These are phyloP conservation scores for Chondrus crispus DNA, from an alignment of 23 red algal species.

Conservation along the genomic window DNA sequence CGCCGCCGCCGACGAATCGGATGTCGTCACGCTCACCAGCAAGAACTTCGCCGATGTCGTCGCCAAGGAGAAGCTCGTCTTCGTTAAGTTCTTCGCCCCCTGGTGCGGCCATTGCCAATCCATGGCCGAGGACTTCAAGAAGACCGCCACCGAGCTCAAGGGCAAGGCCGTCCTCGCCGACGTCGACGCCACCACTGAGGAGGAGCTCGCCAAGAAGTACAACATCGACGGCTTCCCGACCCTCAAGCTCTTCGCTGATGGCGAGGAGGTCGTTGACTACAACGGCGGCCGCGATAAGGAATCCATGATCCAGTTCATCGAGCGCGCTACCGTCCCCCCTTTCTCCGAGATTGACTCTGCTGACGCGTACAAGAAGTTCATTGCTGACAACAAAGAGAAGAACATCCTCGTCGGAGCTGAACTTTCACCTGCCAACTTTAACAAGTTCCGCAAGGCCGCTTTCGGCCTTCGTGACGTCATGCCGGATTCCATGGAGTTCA, in stretches of 20 bases:
- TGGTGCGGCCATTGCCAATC: constrained; percentile 98
- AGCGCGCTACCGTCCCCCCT: constrained; percentile 57
- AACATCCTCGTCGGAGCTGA: constrained; percentile 16
- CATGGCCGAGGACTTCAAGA: constrained; percentile 78
- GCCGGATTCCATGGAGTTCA: constrained; percentile 53
- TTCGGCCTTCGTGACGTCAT: constrained; percentile 66
- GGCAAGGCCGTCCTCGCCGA: constrained; percentile 87
- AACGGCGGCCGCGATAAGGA: constrained; percentile 78
- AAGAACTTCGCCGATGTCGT: constrained; percentile 61
- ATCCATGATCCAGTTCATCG: constrained; percentile 72
- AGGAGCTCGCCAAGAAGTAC: constrained; percentile 80
- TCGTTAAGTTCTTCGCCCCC: constrained; percentile 92
- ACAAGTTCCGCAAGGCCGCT: constrained; percentile 34
- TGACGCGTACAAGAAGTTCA: constrained; percentile 38
- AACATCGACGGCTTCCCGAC: constrained; percentile 94
- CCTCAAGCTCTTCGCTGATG: constrained; percentile 88
- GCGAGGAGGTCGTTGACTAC: constrained; percentile 86
- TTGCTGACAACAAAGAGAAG: constrained; percentile 23
- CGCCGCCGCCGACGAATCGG: not conserved
- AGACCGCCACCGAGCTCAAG: constrained; percentile 68
- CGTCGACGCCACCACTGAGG: constrained; percentile 89
- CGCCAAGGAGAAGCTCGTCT: constrained; percentile 65
- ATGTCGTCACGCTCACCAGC: constrained; percentile 68
- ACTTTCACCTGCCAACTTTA: not conserved
- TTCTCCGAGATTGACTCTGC: constrained; percentile 26